Evolutionary conservation across 1,139 yeast species (phyloP), one percentile per base, ranked within the genome.

Genomic region (Candida sojae): DNA sequence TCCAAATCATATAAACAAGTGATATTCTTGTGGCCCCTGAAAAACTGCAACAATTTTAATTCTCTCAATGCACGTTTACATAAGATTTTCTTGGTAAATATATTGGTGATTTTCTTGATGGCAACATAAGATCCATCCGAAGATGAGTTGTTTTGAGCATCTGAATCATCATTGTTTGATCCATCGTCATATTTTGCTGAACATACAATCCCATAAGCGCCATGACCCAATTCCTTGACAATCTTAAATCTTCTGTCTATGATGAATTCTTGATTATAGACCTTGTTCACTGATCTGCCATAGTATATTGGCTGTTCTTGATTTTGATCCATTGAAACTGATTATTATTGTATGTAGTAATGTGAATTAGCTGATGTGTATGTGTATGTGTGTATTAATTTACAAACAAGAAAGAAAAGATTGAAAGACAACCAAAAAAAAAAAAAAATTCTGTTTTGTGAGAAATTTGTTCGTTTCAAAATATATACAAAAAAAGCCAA

Each of bases 151-250:
- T 39, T 37, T 10, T 32, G 39, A 28, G 39, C 26, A 9, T 39
- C 25, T 10, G 34, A 11, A 9, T 35, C 35, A 10, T 17, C 32
- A 23, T 49, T 51, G 33, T 52, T 48, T 2, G 50, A 45, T n/a
- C 86, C 87, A 47, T 84, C 89, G 49, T 88, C 93, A 66, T 92
- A 92, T 60, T 83, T 82, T 31, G 99, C 98, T 1, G 96, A 88
- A 61, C 97, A 93, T 5, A 93, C 98, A 6, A 92, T 84, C 31
- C 99, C 99, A 63, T 93, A 93, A 0, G 99, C 97, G 4, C 99
- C 99, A 60, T 92, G 97, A 28, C 99, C 99, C 44, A 93, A 78
- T 59, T 91, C 97, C 60, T 91, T 89, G 52, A 89, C 88, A 56
- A 93, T 79, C 62, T 88, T 86, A 67, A 91, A 89, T 50, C 96